A percentile compares a stretch with the other conserved stretches of the same genome.
phyloP scores from a whole-genome alignment of 2,329 filamentous ascomycete species.

The Cladosporium colombiae region DNA sequence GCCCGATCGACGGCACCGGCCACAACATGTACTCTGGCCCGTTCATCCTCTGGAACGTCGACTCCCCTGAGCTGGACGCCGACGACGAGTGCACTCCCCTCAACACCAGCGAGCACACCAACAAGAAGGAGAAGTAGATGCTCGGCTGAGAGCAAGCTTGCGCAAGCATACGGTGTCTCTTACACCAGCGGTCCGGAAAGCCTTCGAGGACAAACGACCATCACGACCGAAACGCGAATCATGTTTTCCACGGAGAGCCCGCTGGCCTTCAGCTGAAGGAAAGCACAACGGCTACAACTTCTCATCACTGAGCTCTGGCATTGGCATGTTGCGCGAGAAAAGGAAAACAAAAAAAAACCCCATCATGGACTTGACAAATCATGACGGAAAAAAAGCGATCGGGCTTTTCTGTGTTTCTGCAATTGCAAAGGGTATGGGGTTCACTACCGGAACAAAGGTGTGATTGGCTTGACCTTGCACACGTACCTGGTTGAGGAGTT shows the following conservation, averaged over 20 bases:
- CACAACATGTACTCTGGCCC: slow-evolving; percentile 41
- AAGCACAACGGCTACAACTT: neutral
- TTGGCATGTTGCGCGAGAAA: neutral
- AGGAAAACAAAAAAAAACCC: neutral
- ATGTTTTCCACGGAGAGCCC: neutral
- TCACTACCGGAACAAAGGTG: neutral
- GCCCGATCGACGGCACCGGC: slow-evolving; percentile 33
- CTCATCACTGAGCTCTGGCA: neutral
- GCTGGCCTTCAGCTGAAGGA: neutral
- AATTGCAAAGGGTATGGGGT: neutral
- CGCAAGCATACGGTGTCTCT: neutral
- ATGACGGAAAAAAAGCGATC: neutral
- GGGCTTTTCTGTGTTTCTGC: neutral
- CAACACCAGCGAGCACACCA: neutral
- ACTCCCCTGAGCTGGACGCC: neutral
- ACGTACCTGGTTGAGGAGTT: neutral
- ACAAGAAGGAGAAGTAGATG: neutral
- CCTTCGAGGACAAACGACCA: neutral
- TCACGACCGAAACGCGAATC: neutral
- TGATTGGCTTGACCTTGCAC: neutral
- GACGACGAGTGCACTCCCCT: neutral
- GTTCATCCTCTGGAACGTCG: slow-evolving; percentile 47
- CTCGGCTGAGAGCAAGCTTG: neutral
- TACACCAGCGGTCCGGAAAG: neutral
- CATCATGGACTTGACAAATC: neutral